Evolutionary conservation across 2,329 filamentous ascomycete species (phyloP).

Genomic region (Rhexocercosporidium sp.): DNA sequence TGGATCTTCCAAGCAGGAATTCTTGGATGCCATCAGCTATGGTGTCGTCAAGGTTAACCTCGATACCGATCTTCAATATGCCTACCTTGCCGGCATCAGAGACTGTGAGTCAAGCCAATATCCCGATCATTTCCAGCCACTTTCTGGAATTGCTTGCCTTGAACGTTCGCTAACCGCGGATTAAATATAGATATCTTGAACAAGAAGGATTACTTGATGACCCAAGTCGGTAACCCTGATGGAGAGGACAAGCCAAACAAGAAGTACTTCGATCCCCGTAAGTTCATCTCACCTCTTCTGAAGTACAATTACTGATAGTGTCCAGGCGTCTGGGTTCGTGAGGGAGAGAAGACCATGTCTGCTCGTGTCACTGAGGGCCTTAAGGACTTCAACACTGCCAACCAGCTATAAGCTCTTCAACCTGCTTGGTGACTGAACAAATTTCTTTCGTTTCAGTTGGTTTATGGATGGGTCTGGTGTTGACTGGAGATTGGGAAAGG

Average conservation of each 20-base stretch:
- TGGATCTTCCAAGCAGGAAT: slow-evolving; percentile 90
- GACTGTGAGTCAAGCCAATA: slow-evolving; percentile 59
- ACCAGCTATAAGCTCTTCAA: slow-evolving; percentile 66
- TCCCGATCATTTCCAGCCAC: not conserved
- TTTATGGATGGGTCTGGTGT: slow-evolving; percentile 14
- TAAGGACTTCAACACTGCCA: slow-evolving; percentile 87
- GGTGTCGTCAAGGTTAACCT: slow-evolving; percentile 99
- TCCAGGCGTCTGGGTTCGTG: slow-evolving; percentile 79
- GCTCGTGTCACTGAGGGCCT: slow-evolving; percentile 80
- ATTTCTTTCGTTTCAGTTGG: slow-evolving; percentile 13
- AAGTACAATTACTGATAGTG: slow-evolving; percentile 1
- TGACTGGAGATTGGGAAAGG: slow-evolving; percentile 13
- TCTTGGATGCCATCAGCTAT: slow-evolving; percentile 83
- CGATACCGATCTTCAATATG: slow-evolving; percentile 96
- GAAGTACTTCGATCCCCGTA: slow-evolving; percentile 75
- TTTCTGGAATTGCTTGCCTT: not conserved
- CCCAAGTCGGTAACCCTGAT: slow-evolving; percentile 91
- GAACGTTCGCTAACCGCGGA: not conserved
- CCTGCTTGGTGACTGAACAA: slow-evolving; percentile 11
- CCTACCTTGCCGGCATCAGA: slow-evolving; percentile 89
- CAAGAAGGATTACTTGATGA: slow-evolving; percentile 93
- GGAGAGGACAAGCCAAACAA: slow-evolving; percentile 99
- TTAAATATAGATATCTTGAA: slow-evolving; percentile 65
- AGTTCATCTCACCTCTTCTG: not conserved
- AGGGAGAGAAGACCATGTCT: slow-evolving; percentile 97